phyloP scores from a whole-genome alignment of 305 asterid species.

The Fraxinus latifolia region DNA sequence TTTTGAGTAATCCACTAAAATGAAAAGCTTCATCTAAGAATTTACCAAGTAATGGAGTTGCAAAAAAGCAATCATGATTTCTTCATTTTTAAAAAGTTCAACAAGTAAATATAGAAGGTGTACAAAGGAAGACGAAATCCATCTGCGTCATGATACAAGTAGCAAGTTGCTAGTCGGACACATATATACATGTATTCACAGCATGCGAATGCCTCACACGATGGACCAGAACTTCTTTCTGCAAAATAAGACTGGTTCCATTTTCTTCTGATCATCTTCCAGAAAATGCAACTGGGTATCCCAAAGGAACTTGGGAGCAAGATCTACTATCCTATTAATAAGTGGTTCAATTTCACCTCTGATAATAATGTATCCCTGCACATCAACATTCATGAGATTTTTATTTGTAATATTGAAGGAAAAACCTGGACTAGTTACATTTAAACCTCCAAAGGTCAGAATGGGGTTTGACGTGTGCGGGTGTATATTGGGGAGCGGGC shows the following conservation, averaged over 20 bases:
- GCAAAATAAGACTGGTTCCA: constrained; percentile 67
- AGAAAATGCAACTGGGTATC: constrained; percentile 58
- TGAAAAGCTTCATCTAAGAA: not conserved
- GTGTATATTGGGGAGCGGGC: not conserved
- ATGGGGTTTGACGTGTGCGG: not conserved
- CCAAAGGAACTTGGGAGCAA: constrained; percentile 83
- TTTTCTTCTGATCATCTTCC: constrained; percentile 55
- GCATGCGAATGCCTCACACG: constrained; percentile 28
- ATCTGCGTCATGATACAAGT: not conserved
- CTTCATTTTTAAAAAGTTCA: not conserved
- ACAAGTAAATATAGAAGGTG: not conserved
- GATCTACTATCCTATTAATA: constrained; percentile 45
- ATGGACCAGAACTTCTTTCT: constrained; percentile 82
- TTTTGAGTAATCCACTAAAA: not conserved
- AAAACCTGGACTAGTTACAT: not conserved
- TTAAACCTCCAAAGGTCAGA: not conserved
- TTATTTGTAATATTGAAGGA: not conserved
- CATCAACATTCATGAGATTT: constrained; percentile 10
- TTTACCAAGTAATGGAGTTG: not conserved
- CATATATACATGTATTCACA: not conserved
- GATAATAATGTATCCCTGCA: constrained; percentile 68
- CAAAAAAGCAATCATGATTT: not conserved
- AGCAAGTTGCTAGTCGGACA: not conserved
- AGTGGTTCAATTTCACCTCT: constrained; percentile 67
- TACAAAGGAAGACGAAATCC: constrained; percentile 3